These are phyloP conservation scores for Aspergillus piperis DNA, from an alignment of 2,329 filamentous ascomycete genomes.

Conservation along the genomic window DNA sequence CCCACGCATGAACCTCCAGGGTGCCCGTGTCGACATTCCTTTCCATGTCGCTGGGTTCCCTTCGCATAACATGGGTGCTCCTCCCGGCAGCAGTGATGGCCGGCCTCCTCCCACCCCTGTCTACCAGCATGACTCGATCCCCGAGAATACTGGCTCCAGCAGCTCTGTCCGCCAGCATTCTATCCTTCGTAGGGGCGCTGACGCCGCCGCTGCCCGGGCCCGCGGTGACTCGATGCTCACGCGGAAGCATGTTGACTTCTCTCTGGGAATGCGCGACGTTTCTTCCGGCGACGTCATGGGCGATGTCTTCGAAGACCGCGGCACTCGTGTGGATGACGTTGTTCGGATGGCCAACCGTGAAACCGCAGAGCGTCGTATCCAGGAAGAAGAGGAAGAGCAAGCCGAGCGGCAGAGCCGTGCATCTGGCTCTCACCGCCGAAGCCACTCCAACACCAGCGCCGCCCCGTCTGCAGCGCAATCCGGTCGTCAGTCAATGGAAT, in stretches of 20 bases:
- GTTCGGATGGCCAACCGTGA: slow-evolving; percentile 44
- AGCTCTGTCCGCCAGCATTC: slow-evolving; percentile 46
- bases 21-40: slow-evolving; percentile 66
- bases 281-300: slow-evolving; percentile 60
- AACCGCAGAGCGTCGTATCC: slow-evolving; percentile 41
- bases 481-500: slow-evolving; percentile 33
- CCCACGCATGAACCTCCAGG: slow-evolving; percentile 71
- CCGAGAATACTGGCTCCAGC: slow-evolving; percentile 35
- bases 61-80: slow-evolving; percentile 46
- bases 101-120: slow-evolving; percentile 40
- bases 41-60: slow-evolving; percentile 61
- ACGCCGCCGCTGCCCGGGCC: slow-evolving; percentile 46
- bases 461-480: slow-evolving; percentile 22
- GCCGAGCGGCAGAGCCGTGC: slow-evolving; percentile 30
- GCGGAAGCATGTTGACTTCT: slow-evolving; percentile 70
- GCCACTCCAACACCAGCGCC: slow-evolving; percentile 23
- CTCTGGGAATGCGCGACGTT: slow-evolving; percentile 65
- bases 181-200: slow-evolving; percentile 56
- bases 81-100: slow-evolving; percentile 48
- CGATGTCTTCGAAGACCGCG: slow-evolving; percentile 64
- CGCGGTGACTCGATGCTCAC: slow-evolving; percentile 60
- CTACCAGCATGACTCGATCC: slow-evolving; percentile 21
- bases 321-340: slow-evolving; percentile 44
- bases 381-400: slow-evolving; percentile 39
- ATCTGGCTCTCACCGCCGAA: slow-evolving; percentile 30